A percentile compares a stretch with the other conserved stretches of the same genome.
These are phyloP conservation scores for Cucurbita argyrosperma DNA, from an alignment of 306 rosid genomes.

Conservation along the genomic window DNA sequence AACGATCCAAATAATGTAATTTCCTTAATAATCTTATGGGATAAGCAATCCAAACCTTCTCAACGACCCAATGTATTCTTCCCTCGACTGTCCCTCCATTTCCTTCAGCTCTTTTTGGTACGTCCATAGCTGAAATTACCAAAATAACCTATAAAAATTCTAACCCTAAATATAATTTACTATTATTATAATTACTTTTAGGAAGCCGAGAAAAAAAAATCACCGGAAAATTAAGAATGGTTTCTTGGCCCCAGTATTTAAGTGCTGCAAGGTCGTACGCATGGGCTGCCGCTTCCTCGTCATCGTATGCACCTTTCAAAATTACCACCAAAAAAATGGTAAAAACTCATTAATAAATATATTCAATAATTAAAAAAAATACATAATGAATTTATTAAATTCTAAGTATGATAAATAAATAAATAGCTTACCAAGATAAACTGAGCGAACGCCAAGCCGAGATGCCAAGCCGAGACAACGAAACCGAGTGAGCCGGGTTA, in stretches of 20 bases:
- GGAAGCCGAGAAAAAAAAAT: not conserved
- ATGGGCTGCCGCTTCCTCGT: conserved; percentile 20
- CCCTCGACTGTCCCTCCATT: conserved; percentile 33
- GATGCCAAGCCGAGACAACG: not conserved
- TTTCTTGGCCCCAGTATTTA: conserved; percentile 23
- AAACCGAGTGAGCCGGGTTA: not conserved
- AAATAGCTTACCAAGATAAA: not conserved
- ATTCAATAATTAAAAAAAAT: no score
- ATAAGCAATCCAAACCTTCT: conserved; percentile 12
- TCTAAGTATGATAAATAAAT: not conserved
- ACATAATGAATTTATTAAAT: not conserved
- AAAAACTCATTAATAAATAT: not conserved
- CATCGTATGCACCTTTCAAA: conserved; percentile 20
- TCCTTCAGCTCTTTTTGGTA: conserved; percentile 24
- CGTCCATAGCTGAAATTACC: conserved; percentile 9
- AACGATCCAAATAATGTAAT: not conserved
- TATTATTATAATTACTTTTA: not conserved
- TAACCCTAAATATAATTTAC: not conserved
- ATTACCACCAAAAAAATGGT: not conserved
- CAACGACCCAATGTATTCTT: conserved; percentile 30
- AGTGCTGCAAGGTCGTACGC: conserved; percentile 29
- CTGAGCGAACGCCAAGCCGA: not conserved
- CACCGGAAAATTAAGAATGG: conserved; percentile 33
- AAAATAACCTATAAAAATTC: not conserved
- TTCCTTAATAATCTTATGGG: not conserved